phyloP scores from a whole-genome alignment of 495 filamentous ascomycete species.

The Aspergillus bridgeri region DNA sequence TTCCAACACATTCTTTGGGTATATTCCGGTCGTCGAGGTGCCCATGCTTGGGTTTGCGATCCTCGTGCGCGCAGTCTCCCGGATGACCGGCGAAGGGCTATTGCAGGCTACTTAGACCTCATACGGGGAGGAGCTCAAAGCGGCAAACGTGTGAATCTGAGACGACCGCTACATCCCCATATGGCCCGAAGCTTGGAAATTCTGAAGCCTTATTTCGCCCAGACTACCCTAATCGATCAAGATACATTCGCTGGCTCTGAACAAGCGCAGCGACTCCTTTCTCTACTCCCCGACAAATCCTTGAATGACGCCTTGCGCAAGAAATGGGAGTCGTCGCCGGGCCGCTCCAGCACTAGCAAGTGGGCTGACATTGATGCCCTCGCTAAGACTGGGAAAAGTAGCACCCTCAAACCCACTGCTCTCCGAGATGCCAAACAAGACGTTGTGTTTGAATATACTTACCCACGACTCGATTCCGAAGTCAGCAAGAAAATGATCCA shows the following conservation, averaged over 20 bases:
- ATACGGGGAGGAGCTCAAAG: slow-evolving; percentile 77
- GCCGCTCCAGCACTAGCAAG: slow-evolving; percentile 68
- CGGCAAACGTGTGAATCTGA: slow-evolving; percentile 83
- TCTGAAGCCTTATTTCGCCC: slow-evolving; percentile 72
- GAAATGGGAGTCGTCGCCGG: slow-evolving; percentile 86
- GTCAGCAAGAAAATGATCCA: slow-evolving; percentile 97
- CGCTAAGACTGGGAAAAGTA: slow-evolving; percentile 68
- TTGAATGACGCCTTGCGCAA: slow-evolving; percentile 73
- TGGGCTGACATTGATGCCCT: slow-evolving; percentile 91
- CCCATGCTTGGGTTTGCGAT: slow-evolving; percentile 99
- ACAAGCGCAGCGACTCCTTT: slow-evolving; percentile 68
- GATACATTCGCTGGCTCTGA: slow-evolving; percentile 74
- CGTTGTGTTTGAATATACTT: slow-evolving; percentile 93
- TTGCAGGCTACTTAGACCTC: slow-evolving; percentile 85
- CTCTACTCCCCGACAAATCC: slow-evolving; percentile 70
- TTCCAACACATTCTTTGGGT: slow-evolving; percentile 98
- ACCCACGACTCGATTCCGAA: slow-evolving; percentile 94
- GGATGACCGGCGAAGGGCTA: slow-evolving; percentile 74
- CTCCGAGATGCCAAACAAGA: slow-evolving; percentile 91
- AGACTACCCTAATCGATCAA: slow-evolving; percentile 75
- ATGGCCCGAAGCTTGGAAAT: slow-evolving; percentile 80
- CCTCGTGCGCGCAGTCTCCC: slow-evolving; percentile 76
- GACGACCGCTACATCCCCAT: slow-evolving; percentile 87
- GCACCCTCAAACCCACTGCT: slow-evolving; percentile 57
- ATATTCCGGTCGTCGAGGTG: slow-evolving; percentile 92